Base-by-base conservation (phyloP, 2,329 filamentous ascomycete species). In the Myriosclerotinia duriaeana region DNA sequence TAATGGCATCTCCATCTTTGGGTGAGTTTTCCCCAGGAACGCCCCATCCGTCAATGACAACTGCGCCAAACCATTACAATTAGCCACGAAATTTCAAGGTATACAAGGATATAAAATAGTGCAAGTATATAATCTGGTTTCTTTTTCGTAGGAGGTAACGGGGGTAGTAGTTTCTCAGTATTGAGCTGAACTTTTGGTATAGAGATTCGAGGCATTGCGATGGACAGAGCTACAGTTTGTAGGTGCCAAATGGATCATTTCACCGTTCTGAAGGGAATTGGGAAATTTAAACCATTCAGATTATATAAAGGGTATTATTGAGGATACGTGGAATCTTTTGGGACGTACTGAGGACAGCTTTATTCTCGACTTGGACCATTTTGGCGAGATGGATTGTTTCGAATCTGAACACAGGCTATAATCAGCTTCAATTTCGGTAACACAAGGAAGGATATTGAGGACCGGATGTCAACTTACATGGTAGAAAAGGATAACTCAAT, bases 1-100 rank as follows among this genome's bases (percentile, higher is more conserved):
- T 89, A 78, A 99, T 98, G 77, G 95, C 95, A 83, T 99, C 94
- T 79, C 95, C 94, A 80, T 96, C 80, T 76, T 91, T 90, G 75
- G 90, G 91, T 66, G 93, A 96, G 67, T 88, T 82, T 72, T 89
- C 89, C 71, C 87, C 87, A 75, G 93, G 87, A 75, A 98, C 87
- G 77, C 95, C 95, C 95, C 95, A 99, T 77, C 95, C 95, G 82
- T 99, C 95, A 84, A 99, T 99, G 81, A 98, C 95, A 86, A 99
- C 90, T 93, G 76, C 80, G 80, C 73, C 72, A 76, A 60, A 86
- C 76, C 77, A 85, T 77, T 74, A 84, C 78, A 68, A 85, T 85
- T 84, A 87, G 84, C 84, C 83, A 87, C 67, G 79, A 81, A 67
- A 85, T 74, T 77, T 87, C 83, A 66, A 87, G 76, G 72, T 86